phyloP scores from a whole-genome alignment of 2,329 filamentous ascomycete genomes.

The Sphaerulina musiva region DNA sequence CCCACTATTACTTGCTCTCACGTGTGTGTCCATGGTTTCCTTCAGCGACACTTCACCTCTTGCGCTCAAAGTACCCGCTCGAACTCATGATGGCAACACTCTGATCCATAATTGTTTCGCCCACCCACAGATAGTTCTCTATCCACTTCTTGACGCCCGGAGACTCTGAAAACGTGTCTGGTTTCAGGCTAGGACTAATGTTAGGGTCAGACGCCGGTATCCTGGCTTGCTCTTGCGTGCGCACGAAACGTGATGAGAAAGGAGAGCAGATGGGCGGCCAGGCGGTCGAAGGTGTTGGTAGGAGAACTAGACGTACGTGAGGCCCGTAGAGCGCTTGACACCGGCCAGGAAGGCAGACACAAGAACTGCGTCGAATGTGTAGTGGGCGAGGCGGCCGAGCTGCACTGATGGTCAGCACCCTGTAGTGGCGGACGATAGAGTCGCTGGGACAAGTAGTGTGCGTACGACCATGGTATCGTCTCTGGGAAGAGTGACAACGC shows the following conservation, averaged over 20 bases:
- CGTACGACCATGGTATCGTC: constrained; percentile 4
- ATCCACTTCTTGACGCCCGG: constrained; percentile 82
- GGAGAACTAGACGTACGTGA: constrained; percentile 68
- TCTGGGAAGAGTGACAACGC: not conserved
- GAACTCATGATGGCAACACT: constrained; percentile 85
- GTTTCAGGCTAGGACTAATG: constrained; percentile 71
- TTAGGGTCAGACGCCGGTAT: constrained; percentile 37
- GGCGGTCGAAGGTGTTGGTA: not conserved
- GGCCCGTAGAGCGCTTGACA: constrained; percentile 92
- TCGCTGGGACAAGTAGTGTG: not conserved
- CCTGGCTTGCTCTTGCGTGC: not conserved
- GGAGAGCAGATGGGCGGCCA: not conserved
- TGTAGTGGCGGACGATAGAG: not conserved
- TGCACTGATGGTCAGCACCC: constrained; percentile 39
- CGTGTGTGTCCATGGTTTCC: not conserved
- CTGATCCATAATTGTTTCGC: constrained; percentile 98
- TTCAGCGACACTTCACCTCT: constrained; percentile 49
- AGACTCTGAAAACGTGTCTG: constrained; percentile 75
- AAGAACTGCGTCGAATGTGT: constrained; percentile 91
- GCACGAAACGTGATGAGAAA: not conserved
- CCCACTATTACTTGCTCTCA: too few species aligned
- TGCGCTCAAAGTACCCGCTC: constrained; percentile 86
- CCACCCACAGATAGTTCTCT: constrained; percentile 85
- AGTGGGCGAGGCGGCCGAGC: constrained; percentile 89
- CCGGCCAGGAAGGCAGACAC: constrained; percentile 95